Evolutionary conservation across 2,329 filamentous ascomycete genomes (phyloP), one percentile per base, ranked within the genome.

Genomic region (Pleomassaria siparia): DNA sequence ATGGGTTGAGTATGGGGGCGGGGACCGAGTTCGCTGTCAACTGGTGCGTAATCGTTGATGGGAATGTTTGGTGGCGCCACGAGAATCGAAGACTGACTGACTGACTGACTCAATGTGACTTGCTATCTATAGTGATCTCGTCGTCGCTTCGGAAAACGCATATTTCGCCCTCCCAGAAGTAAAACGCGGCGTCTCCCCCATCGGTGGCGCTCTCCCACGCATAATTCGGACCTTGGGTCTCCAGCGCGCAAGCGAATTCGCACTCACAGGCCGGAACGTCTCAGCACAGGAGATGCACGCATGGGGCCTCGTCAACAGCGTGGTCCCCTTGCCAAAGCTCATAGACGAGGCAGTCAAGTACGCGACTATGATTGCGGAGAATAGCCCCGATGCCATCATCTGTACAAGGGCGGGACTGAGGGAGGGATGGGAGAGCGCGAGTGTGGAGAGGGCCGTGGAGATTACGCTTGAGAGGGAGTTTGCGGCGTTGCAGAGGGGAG

Each of bases 401-500:
- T 50, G 49, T 37, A 58, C 55, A 16, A 42, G 58, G 24, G 51
- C 47, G 39, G 61, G 58, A 0, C 30, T 63, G 25, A 52, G 59
- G 44, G 33, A 58, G 25, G 56, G 53, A 2, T 64, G 61, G 61
- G 58, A 62, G 43, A 51, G 45, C 12, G 58, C 51, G 8, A 40
- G 33, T 16, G 61, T 60, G 30, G 60, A 63, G 37, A 42, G 50
- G 16, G 58, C 58, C 15, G 51, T 56, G 8, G 50, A 54, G 26
- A 35, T 54, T 11, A 53, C 49, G 36, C n/a, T 52, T 1, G 55
- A 58, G 35, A 69, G 72, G 4, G 53, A 58, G 28, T 59, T 61
- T 16, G 74, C 74, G 6, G 77, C 79, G 59, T 75, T 78, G 16
- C 66, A 71, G 39, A 77, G 76, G 0, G 66, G 62, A 15, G 77